Conservation (phyloP, 2,329 filamentous ascomycete genomes). For the Helicocarpus griseus region DNA sequence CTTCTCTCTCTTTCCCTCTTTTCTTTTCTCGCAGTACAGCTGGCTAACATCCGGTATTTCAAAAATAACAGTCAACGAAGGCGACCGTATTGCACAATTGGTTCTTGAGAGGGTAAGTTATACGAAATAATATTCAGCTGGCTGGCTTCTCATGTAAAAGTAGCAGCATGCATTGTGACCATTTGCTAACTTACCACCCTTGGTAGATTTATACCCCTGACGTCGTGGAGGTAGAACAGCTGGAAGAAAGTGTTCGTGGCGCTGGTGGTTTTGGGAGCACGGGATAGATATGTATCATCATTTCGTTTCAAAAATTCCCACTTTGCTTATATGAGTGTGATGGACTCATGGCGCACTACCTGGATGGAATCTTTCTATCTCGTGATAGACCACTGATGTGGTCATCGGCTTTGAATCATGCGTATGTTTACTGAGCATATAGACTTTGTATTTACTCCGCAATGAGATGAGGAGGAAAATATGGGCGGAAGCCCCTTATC, state of each 20-base stretch:
- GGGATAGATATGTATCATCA: constrained; percentile 34
- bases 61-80: constrained; percentile 52
- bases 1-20: neutral
- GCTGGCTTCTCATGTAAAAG: neutral
- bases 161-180: neutral
- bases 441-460: too few relatives aligned
- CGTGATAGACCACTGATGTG: neutral
- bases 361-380: neutral
- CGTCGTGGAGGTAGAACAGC: constrained; percentile 75
- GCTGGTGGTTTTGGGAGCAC: constrained; percentile 90
- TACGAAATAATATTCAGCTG: neutral
- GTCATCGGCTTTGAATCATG: neutral
- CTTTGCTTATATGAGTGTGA: constrained; percentile 8
- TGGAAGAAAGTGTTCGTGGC: constrained; percentile 84
- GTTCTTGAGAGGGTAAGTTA: constrained; percentile 65
- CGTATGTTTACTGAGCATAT: too few relatives aligned
- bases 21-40: neutral
- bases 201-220: constrained; percentile 79
- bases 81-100: constrained; percentile 87
- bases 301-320: constrained; percentile 34
- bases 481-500: too few relatives aligned
- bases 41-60: neutral
- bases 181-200: constrained; percentile 3
- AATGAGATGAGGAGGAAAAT: too few relatives aligned
- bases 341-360: neutral